These are phyloP conservation scores for Thermochaetoides dissita DNA, from an alignment of 2,329 filamentous ascomycete species.

Conservation along the genomic window DNA sequence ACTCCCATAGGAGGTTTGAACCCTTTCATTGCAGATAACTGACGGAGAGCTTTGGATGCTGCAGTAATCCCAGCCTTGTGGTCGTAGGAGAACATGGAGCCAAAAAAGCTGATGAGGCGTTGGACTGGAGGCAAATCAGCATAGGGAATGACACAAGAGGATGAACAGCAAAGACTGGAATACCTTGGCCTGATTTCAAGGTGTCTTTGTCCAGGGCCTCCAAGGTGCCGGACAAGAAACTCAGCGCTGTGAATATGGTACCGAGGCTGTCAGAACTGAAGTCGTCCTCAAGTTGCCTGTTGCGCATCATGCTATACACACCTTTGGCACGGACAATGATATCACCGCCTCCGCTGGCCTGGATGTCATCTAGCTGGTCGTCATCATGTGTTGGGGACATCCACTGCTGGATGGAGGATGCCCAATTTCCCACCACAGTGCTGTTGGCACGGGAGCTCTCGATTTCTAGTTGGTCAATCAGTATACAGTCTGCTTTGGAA, in stretches of 20 bases:
- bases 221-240: constrained; percentile 42
- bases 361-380: constrained; percentile 22
- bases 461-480: constrained; percentile 24
- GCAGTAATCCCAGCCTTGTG: constrained; percentile 45
- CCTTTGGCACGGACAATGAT: constrained; percentile 41
- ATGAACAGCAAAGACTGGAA: too few relatives aligned
- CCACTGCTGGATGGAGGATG: constrained; percentile 41
- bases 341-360: constrained; percentile 31
- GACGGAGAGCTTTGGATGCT: constrained; percentile 37
- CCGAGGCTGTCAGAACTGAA: too few relatives aligned
- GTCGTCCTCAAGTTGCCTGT: neutral
- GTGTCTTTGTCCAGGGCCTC: constrained; percentile 30
- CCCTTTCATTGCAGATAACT: constrained; percentile 33
- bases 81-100: constrained; percentile 44
- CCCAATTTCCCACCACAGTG: constrained; percentile 38
- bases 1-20: constrained; percentile 36
- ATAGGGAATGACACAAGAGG: neutral
- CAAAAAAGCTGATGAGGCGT: constrained; percentile 35
- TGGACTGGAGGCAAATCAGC: constrained; percentile 11
- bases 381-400: constrained; percentile 25
- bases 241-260: constrained; percentile 27
- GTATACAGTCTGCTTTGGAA: too few relatives aligned
- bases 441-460: constrained; percentile 28
- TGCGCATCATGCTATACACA: constrained; percentile 11
- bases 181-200: constrained; percentile 38